phyloP scores from a whole-genome alignment of 345 rosid genomes.

The Dimocarpus longan region DNA sequence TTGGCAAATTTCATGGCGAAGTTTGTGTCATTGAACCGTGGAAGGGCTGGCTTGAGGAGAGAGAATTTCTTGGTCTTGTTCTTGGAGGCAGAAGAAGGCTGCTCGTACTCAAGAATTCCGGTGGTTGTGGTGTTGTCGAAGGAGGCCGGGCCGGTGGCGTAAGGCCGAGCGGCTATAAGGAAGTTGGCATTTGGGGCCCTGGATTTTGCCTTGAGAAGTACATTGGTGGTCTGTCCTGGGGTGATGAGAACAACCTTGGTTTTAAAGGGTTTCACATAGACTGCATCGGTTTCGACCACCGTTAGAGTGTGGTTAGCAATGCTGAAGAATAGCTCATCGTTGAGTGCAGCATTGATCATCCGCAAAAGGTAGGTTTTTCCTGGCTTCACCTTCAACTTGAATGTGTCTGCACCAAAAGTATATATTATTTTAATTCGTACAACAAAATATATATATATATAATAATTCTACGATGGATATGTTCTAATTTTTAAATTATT shows the following conservation, averaged over 20 bases:
- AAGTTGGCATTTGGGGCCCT: constrained; percentile 34
- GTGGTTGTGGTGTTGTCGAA: constrained; percentile 56
- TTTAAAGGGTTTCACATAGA: constrained; percentile 66
- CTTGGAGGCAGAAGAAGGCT: constrained; percentile 19
- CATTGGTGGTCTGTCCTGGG: constrained; percentile 76
- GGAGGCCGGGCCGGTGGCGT: constrained; percentile 43
- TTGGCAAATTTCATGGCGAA: constrained; percentile 35
- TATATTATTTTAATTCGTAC: no score
- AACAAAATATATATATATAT: no score
- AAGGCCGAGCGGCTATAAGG: constrained; percentile 46
- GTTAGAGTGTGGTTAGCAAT: constrained; percentile 67
- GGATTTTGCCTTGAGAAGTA: constrained; percentile 51
- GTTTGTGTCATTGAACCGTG: constrained; percentile 47
- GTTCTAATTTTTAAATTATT: no score
- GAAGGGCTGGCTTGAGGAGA: constrained; percentile 41
- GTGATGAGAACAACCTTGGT: constrained; percentile 54
- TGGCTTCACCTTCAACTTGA: constrained; percentile 53
- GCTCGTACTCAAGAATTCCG: constrained; percentile 43
- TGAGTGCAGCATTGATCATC: constrained; percentile 53
- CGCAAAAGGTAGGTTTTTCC: constrained; percentile 54
- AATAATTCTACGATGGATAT: no score
- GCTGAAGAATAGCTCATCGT: constrained; percentile 74
- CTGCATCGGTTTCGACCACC: constrained; percentile 69
- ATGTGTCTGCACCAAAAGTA: constrained; percentile 40
- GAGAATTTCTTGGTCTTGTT: constrained; percentile 34